These are phyloP conservation scores for Rhodotorula sp. DNA, from an alignment of 1,284 basidiomycete genomes.

Conservation along the genomic window DNA sequence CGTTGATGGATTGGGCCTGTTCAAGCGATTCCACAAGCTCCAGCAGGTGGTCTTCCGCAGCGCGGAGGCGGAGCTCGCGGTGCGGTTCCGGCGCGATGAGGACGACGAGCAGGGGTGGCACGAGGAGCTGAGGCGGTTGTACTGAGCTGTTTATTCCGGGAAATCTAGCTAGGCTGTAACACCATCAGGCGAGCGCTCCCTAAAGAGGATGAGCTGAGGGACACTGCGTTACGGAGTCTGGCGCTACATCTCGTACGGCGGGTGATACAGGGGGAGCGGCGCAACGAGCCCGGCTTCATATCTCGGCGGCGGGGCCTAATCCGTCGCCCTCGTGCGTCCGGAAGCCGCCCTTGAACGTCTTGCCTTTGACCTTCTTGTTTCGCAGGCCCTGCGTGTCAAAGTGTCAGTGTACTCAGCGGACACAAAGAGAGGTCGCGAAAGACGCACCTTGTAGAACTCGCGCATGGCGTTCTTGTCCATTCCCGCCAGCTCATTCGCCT, in stretches of 20 bases:
- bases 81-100: constrained; percentile 14
- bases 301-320: constrained; percentile 18
- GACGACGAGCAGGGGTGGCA: constrained; percentile 3
- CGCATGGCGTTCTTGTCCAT: constrained; percentile 39
- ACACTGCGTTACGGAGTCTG: background rate
- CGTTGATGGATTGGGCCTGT: constrained; percentile 10
- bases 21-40: constrained; percentile 8
- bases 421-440: too few relatives aligned
- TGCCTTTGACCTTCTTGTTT: constrained; percentile 41
- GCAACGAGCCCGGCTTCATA: too few relatives aligned
- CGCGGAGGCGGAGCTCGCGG: constrained; percentile 20
- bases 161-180: too few relatives aligned
- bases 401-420: too few relatives aligned
- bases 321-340: constrained; percentile 39
- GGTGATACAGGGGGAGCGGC: too few relatives aligned
- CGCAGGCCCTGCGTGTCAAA: constrained; percentile 20
- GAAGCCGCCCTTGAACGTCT: constrained; percentile 26
- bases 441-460: constrained; percentile 38
- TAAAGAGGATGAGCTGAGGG: background rate
- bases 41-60: constrained; percentile 25
- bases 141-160: background rate
- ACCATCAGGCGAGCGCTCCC: too few relatives aligned
- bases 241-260: too few relatives aligned
- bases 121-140: constrained; percentile 27
- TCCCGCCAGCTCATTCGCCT: constrained; percentile 5